These are phyloP conservation scores for Plasmodium gallinaceum DNA, from an alignment of 169 alveolate species.

Conservation along the genomic window DNA sequence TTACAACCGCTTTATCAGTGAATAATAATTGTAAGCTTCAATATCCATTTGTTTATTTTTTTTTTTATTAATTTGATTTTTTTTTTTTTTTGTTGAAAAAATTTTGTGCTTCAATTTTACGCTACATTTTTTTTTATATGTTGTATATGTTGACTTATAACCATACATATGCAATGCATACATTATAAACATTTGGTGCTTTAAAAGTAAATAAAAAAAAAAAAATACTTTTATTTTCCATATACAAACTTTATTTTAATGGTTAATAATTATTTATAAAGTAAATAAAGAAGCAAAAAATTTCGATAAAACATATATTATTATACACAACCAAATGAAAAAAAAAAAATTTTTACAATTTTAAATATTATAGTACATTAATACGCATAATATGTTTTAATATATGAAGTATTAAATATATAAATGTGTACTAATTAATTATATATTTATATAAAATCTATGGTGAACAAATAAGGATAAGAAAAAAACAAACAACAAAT, in stretches of 20 bases:
- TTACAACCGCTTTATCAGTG: constrained; percentile 23
- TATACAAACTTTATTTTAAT: neutral
- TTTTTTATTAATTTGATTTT: neutral
- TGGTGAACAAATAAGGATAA: no score
- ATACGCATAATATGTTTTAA: no score
- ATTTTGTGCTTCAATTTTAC: neutral
- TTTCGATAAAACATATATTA: no score
- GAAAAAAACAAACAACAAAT: no score
- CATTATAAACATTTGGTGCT: constrained; percentile 16
- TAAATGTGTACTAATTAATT: no score
- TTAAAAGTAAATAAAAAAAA: constrained; percentile 9
- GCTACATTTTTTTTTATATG: neutral
- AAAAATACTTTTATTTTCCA: constrained; percentile 10
- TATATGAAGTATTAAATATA: no score
- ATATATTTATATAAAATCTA: no score
- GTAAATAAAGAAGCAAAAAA: neutral
- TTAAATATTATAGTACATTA: no score
- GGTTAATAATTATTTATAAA: neutral
- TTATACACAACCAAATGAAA: no score
- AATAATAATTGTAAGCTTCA: constrained; percentile 18
- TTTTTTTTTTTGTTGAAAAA: constrained; percentile 14
- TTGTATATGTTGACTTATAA: neutral
- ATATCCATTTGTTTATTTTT: neutral
- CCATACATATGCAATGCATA: constrained; percentile 13
- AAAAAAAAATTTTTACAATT: no score